phyloP scores from a whole-genome alignment of 768 basidiomycete genomes.

The Termitomyces sp. region DNA sequence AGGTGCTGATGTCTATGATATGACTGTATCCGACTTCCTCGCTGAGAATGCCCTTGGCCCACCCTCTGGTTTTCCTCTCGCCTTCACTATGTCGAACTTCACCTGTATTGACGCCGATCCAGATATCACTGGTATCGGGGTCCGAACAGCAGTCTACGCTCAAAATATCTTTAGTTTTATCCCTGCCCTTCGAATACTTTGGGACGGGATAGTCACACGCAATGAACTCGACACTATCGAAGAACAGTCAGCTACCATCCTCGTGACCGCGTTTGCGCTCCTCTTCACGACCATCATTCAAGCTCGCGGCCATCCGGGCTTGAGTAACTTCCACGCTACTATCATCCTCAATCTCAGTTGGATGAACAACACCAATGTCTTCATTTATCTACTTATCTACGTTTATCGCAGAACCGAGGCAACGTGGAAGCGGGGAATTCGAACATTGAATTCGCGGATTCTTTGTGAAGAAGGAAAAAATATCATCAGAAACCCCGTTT shows the following conservation, averaged over 20 bases:
- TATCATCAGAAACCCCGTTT: background rate
- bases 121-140: background rate
- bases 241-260: background rate
- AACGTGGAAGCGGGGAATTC: too few species aligned
- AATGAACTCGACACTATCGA: background rate
- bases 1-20: too few species aligned
- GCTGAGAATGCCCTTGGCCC: too few species aligned
- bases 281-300: background rate
- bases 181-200: background rate
- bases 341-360: background rate
- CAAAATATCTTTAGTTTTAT: background rate
- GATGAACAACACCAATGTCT: background rate
- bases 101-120: background rate
- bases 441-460: too few species aligned
- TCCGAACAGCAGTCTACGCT: background rate
- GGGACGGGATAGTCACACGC: background rate
- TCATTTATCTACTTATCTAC: background rate
- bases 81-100: background rate
- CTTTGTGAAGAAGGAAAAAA: too few species aligned
- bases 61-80: background rate
- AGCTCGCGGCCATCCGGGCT: background rate
- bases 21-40: too few species aligned
- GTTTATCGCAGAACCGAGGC: background rate
- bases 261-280: background rate
- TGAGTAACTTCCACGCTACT: background rate